Evolutionary conservation across 371 early-diverging fungal genomes (phyloP), one percentile per base, ranked within the genome.

Genomic region (Chytridium lagenaria): DNA sequence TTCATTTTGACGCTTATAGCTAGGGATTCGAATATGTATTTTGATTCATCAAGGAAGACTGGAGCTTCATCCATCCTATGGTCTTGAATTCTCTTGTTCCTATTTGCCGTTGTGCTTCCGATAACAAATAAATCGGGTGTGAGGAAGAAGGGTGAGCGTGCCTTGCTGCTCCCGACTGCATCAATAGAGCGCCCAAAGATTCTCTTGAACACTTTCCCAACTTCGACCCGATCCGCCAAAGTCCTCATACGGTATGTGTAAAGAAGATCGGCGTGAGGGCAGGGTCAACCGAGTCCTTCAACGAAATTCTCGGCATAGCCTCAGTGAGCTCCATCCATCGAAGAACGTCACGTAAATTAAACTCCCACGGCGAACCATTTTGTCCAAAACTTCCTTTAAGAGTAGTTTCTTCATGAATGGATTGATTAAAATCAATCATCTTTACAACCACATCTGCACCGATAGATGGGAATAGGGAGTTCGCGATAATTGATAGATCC

Each of bases 281-380:
- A 16, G 61, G 36, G 61, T 34, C 61, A 36, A 37, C 31, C 5
- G 36, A 12, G 5, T 7, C 61, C 37, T 12, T 37, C 19, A 34
- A 34, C 7, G 36, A 3, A 61, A 31, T 7, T 12, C 61, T 3
- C 5, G 61, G 61, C 7, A 22, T 61, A 15, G 12, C 15, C 10
- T 10, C 31, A 19, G 37, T 40, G 34, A 95, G 79, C 55, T 96
- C 94, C 70, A 98, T 84, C 94, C 98, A 97, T 61, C 99, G 91
- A 83, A 94, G 90, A 28, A 97, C 92, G 85, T 98, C 99, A 50
- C 99, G 93, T 67, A 98, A 81, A 76, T 98, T 98, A 82, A 98
- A 98, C 78, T 98, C 98, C 98, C 98, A 98, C 1, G 99, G 99
- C 22, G 90, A 85, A n/a, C 99, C 99, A 1, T 86, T 83, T 36